Base-by-base conservation (phyloP, 768 basidiomycete species). In the Tubosaeta sp. region DNA sequence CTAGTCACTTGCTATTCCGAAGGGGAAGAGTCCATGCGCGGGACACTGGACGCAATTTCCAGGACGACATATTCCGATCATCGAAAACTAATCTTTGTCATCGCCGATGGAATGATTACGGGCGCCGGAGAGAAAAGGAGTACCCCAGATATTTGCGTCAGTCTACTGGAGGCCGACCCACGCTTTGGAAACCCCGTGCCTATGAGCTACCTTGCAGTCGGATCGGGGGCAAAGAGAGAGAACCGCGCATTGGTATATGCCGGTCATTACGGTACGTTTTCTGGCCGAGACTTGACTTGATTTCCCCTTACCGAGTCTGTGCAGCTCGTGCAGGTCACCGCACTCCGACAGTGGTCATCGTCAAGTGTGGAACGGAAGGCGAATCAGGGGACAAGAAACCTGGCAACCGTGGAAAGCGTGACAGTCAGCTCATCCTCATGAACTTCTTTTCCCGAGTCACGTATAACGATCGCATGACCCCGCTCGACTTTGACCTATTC, bases 371-470 rank as follows among this genome's bases (percentile, higher is more conserved):
- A 18, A 93, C 86, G 32, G 93, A 96, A 59, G 71, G 70, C 25
- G 95, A 99, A 66, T 86, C 75, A 11, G 74, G 78, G 6, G 94
- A 95, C 59, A 89, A 87, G 73, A 99, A 98, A 65, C 92, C 95
- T 1, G 96, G 96, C 22, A 99, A 99, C 73, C 82, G 96, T 59
- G 96, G 96, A 60, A 99, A 99, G 70, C 88, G 96, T 38, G 96
- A 99, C 73, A 93, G 91, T 69, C 96, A 99, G 67, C 85, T 99
- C 58, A 90, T 99, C 64, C 79, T 99, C 61, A 99, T 99, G 96
- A 96, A 97, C 73, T 99, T 99, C 70, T 98, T 98, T 75, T 95
- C 93, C 44, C 85, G 91, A 41, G 96, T 99, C 61, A 99, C 96
- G 16, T 99, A 98, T 72, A 98, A 99, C 69, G 96, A 99, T 67